Evolutionary conservation across 768 basidiomycete genomes (phyloP), one percentile per base, ranked within the genome.

Genomic region (Boletus subparvulus): DNA sequence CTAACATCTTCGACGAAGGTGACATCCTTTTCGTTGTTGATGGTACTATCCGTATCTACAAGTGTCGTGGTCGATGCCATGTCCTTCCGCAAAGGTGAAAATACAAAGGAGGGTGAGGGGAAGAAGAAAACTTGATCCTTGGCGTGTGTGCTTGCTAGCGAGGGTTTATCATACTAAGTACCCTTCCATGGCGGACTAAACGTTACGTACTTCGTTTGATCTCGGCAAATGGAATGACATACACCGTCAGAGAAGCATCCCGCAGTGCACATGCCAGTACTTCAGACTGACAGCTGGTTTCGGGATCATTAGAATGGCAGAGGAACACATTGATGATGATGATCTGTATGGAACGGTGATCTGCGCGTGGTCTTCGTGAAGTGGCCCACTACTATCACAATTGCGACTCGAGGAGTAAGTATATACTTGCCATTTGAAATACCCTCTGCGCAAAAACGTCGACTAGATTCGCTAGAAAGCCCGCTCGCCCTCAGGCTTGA

Each of bases 31-130:
- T 61, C 65, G 14, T 61, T 50, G 24, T 43, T 19, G 39, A 50
- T 16, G n/a, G 16, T 12, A 21, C 21, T 21, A 14, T 46, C 52
- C 13, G 19, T 61, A 24, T 60, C 52, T 46, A 39, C 45, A 50
- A 58, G 64, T 30, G 13, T 47, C 52, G 6, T 40, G 30, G 35
- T 40, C 3, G 61, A 64, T 39, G 56, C 32, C 32, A 71, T 69
- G 32, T 37, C 17, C 30, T 45, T 43, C 33, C n/a, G 28, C 3
- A 30, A 37, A 21, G 48, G 28, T 36, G 56, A 48, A 43, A 19
- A 26, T 60, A n/a, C 24, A 53, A 54, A 45, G 10, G 56, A 49
- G 47, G 6, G 61, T 50, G 44, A 41, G 32, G 47, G 5, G 36
- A n/a, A 26, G 35, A 1, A 9, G 47, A 21, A 52, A 47, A 24